These are phyloP conservation scores for Dictyostelium intermedium DNA, from an alignment of 78 protist species.

Conservation along the genomic window DNA sequence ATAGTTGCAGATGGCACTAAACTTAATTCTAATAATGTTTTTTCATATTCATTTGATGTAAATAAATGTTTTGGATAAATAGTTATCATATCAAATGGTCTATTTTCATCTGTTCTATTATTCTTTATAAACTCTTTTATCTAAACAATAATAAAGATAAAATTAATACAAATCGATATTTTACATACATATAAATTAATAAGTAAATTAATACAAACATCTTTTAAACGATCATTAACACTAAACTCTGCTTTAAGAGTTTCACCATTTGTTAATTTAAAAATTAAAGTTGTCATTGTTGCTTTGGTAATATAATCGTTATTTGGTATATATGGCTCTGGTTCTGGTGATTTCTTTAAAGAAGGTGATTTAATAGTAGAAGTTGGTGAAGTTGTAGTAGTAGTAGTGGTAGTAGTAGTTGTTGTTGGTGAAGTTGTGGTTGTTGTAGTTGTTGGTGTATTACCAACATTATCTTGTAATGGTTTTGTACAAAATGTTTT, in stretches of 20 bases:
- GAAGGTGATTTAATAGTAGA: background rate
- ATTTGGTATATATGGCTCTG: background rate
- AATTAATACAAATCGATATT: background rate
- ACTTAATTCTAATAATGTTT: background rate
- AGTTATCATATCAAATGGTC: constrained; percentile 17
- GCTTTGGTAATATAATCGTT: background rate
- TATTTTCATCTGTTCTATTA: constrained; percentile 41
- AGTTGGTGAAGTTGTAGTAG: background rate
- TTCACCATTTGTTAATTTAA: constrained; percentile 1
- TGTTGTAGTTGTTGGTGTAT: background rate
- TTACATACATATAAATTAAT: background rate
- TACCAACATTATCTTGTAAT: background rate
- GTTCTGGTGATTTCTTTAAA: background rate
- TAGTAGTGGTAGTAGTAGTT: background rate
- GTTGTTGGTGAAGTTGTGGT: background rate
- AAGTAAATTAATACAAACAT: background rate
- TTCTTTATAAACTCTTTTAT: background rate
- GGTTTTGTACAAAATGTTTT: constrained; percentile 1
- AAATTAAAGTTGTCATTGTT: background rate
- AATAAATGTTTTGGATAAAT: constrained; percentile 25
- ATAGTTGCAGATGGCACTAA: constrained; percentile 44
- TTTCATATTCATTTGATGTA: background rate
- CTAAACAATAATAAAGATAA: background rate
- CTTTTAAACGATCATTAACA: background rate
- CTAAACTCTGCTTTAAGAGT: background rate